Evolutionary conservation across 345 rosid genomes (phyloP), one percentile per base, ranked within the genome.

Genomic region (Lepidium didymum): DNA sequence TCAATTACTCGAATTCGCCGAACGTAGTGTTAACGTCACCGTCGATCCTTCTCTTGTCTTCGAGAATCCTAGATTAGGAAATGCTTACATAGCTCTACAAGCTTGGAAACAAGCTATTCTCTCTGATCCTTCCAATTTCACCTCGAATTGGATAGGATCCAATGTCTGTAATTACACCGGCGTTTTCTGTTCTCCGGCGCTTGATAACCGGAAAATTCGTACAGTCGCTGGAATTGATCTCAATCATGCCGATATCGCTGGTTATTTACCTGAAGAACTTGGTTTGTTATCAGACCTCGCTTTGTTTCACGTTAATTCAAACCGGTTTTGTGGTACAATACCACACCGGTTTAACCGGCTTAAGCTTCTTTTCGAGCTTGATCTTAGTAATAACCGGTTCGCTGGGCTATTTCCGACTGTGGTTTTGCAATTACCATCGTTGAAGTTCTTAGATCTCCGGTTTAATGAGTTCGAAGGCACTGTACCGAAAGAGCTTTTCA

Each of bases 101-200:
- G 96, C 96, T 40, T 89, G 84, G 96, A 89, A 85, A 62, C 81
- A 87, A 78, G 92, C 92, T n/a, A 85, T 89, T 10, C 76, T 85
- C 64, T 87, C 92, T 10, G 96, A 89, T 79, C 92, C 92, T 14
- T 64, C 8, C 35, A 87, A 87, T 70, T 68, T 75, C 43, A 89
- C 92, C 1, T 53, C 11, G 4, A 31, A 87, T 69, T 89, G 96
- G 96, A 73, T 69, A 29, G 93, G 91, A 58, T 72, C 91, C 54
- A 6, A 37, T 33, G 93, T 89, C 38, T 87, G 92, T 59, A 31
- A n/a, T 69, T 87, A 89, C 73, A 69, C 76, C 7, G 72, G 68
- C 1, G 87, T 89, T 5, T 84, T 6, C 84, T 87, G 96, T 59
- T 85, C 90, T 5, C 79, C 3, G 38, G 83, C 92, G 1, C 85